Conservation (phyloP, 306 rosid genomes). For the Hippophae gyantsensis region DNA sequence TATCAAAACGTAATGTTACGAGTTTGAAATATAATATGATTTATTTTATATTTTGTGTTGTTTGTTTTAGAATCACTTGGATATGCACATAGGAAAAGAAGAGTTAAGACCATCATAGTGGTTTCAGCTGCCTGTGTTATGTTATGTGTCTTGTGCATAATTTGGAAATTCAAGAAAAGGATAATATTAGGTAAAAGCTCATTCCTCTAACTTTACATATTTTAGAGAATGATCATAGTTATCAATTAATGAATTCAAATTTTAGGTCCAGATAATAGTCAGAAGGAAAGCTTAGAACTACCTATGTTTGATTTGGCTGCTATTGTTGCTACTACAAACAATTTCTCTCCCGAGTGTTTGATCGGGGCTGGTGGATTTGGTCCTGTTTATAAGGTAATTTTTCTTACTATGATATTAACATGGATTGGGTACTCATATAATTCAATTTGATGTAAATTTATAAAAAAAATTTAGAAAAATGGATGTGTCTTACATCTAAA, state of each 20-base stretch:
- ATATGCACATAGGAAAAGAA: not conserved
- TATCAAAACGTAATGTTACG: no score
- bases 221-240: not conserved
- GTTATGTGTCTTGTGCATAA: not conserved
- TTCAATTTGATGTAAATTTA: slow-evolving; percentile 2
- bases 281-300: slow-evolving; percentile 6
- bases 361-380: slow-evolving; percentile 19
- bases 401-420: not conserved
- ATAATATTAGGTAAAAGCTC: not conserved
- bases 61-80: not conserved
- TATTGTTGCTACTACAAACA: slow-evolving; percentile 8
- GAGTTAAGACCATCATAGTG: not conserved
- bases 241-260: not conserved
- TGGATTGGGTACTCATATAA: not conserved
- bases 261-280: not conserved
- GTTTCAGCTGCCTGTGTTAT: not conserved
- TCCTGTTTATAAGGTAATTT: slow-evolving; percentile 14
- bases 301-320: slow-evolving; percentile 13
- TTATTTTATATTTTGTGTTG: not conserved
- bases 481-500: no score
- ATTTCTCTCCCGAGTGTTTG: slow-evolving; percentile 5
- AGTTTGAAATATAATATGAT: not conserved
- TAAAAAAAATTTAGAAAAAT: slow-evolving; percentile 3
- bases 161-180: not conserved
- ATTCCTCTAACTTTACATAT: not conserved